These are phyloP conservation scores for Drechslera avenae DNA, from an alignment of 2,329 filamentous ascomycete genomes.

Conservation along the genomic window DNA sequence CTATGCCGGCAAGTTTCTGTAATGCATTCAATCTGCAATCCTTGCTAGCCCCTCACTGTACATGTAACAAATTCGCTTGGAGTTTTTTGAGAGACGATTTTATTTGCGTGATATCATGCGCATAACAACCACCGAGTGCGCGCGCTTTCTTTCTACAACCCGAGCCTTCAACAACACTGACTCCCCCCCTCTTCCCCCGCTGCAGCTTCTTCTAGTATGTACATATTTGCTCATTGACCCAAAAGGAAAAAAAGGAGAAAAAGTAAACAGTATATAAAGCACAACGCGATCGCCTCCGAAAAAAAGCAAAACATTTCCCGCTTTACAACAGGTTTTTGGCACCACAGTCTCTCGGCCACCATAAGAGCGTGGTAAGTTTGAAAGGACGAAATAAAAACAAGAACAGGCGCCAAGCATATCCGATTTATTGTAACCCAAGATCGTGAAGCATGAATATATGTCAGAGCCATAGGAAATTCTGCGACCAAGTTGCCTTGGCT, in stretches of 20 bases:
- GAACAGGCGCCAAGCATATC: background rate
- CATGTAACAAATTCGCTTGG: background rate
- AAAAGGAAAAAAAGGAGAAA: background rate
- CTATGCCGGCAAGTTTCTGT: background rate
- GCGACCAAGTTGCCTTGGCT: slow-evolving; percentile 6
- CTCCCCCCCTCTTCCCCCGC: background rate
- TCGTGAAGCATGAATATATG: slow-evolving; percentile 1
- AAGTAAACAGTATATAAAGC: background rate
- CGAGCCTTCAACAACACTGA: background rate
- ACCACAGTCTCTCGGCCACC: no score
- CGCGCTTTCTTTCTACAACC: background rate
- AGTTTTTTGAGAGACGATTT: background rate
- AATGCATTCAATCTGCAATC: no score
- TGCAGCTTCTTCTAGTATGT: background rate
- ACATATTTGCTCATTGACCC: background rate
- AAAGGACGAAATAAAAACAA: no score
- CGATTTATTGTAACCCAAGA: background rate
- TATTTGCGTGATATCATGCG: slow-evolving; percentile 1
- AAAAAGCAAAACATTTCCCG: no score
- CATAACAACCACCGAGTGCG: background rate
- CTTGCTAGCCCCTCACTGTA: background rate
- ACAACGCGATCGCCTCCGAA: no score
- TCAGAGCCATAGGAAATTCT: background rate
- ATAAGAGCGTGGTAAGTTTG: no score
- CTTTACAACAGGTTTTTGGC: no score